phyloP scores from a whole-genome alignment of 2,329 filamentous ascomycete species.

The Aspergillus hiratsukae region DNA sequence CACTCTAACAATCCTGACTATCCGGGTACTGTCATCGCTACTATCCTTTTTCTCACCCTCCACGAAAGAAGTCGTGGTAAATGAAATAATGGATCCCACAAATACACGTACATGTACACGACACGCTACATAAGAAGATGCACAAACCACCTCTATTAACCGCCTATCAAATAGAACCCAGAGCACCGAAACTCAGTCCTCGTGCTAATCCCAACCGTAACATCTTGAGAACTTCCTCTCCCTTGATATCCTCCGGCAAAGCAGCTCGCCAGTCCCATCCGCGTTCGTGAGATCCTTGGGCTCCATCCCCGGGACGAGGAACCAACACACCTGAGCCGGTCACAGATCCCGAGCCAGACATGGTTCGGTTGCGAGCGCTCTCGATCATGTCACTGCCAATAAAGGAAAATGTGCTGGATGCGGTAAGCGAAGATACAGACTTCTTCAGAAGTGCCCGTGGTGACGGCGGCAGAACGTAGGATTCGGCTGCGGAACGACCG shows the following conservation, averaged over 20 bases:
- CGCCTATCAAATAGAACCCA: constrained; percentile 20
- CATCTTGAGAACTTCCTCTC: constrained; percentile 66
- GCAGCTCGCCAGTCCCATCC: constrained; percentile 70
- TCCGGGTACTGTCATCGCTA: background rate
- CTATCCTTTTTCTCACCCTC: too few relatives aligned
- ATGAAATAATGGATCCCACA: background rate
- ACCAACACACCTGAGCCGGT: constrained; percentile 50
- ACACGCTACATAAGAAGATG: background rate
- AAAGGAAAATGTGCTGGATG: constrained; percentile 61
- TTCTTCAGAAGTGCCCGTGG: constrained; percentile 66
- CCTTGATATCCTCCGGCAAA: constrained; percentile 55
- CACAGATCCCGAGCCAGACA: constrained; percentile 45
- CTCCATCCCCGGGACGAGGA: constrained; percentile 21
- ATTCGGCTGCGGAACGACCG: constrained; percentile 9
- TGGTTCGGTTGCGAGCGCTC: constrained; percentile 31
- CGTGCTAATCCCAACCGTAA: constrained; percentile 69
- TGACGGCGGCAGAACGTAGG: constrained; percentile 41
- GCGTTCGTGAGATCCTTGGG: constrained; percentile 41
- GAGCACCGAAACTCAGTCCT: constrained; percentile 54
- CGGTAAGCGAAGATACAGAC: constrained; percentile 51
- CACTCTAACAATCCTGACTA: background rate
- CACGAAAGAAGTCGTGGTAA: background rate
- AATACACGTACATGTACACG: background rate
- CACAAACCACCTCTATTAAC: too few relatives aligned
- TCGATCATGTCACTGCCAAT: constrained; percentile 70